Evolutionary conservation across 208 protist species (phyloP).

Genomic region (Acanthamoeba divionensis): DNA sequence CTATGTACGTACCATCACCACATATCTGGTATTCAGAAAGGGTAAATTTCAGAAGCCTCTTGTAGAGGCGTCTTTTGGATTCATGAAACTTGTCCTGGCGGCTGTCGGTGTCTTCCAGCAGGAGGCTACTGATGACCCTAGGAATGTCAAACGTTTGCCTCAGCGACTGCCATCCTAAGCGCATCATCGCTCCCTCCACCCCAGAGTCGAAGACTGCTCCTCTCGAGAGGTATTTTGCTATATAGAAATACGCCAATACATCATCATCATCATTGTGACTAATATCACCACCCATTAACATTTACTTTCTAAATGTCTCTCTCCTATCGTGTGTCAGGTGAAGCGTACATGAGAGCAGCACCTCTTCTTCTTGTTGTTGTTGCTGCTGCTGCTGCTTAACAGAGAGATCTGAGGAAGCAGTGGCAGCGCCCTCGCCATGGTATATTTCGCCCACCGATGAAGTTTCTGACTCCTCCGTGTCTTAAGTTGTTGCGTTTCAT

Average conservation of each 20-base stretch:
- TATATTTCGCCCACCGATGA: no score
- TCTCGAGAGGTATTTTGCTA: neutral
- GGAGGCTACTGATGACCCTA: neutral
- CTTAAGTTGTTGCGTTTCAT: no score
- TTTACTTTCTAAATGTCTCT: neutral
- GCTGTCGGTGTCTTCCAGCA: neutral
- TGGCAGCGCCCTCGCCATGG: neutral
- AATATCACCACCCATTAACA: neutral
- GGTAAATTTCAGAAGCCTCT: constrained; percentile 10
- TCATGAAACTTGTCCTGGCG: neutral
- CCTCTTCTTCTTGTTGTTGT: neutral
- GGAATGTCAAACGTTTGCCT: neutral
- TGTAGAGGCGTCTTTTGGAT: neutral
- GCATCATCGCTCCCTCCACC: neutral
- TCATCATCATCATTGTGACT: neutral
- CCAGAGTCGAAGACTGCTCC: constrained; percentile 3
- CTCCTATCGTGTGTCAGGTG: neutral
- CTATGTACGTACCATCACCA: neutral
- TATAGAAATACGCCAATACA: neutral
- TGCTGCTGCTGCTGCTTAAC: neutral
- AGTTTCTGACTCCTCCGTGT: no score
- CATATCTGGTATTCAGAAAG: constrained; percentile 16
- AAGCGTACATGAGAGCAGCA: neutral
- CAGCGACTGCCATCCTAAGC: neutral
- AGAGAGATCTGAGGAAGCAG: no score